Evolutionary conservation across 805 yeast genomes (phyloP).

Genomic region (Suhomyces tanzawaensis): DNA sequence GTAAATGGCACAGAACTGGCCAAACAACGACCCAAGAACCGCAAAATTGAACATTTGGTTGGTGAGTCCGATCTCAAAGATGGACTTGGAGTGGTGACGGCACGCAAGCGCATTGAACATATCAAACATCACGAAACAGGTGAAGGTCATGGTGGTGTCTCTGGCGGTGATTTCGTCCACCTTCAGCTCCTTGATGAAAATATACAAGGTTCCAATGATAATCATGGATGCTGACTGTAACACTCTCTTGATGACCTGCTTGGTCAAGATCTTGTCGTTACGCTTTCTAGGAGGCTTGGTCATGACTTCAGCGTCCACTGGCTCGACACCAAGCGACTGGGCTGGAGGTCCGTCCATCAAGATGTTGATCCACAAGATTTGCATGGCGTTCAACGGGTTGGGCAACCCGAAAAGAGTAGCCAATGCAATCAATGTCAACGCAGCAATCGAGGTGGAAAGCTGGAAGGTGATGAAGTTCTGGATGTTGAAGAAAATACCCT

Average conservation of each 20-base stretch:
- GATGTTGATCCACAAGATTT: conserved; percentile 94
- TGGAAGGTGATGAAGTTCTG: conserved; percentile 95
- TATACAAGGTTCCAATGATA: conserved; percentile 80
- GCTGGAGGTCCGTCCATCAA: conserved; percentile 99
- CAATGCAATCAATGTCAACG: conserved; percentile 82
- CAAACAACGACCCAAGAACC: conserved; percentile 80
- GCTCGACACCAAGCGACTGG: conserved; percentile 95
- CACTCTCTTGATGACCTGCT: conserved; percentile 65
- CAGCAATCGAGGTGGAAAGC: conserved; percentile 93
- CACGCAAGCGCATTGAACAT: conserved; percentile 96
- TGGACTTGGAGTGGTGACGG: conserved; percentile 82
- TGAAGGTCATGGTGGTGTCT: conserved; percentile 98
- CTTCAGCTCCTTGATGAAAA: conserved; percentile 82
- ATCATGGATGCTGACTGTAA: conserved; percentile 75
- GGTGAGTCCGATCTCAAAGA: conserved; percentile 74
- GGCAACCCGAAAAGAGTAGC: conserved; percentile 86
- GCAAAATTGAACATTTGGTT: conserved; percentile 94
- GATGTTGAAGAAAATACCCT: conserved; percentile 93
- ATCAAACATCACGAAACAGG: conserved; percentile 93
- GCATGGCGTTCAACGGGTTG: conserved; percentile 97
- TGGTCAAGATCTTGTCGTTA: conserved; percentile 78
- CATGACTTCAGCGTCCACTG: conserved; percentile 96
- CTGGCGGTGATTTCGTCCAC: conserved; percentile 83
- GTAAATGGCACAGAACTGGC: conserved; percentile 91
- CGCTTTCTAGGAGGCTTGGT: conserved; percentile 92